Conservation (phyloP, 2,329 filamentous ascomycete species). For the Cercospora sesami region DNA sequence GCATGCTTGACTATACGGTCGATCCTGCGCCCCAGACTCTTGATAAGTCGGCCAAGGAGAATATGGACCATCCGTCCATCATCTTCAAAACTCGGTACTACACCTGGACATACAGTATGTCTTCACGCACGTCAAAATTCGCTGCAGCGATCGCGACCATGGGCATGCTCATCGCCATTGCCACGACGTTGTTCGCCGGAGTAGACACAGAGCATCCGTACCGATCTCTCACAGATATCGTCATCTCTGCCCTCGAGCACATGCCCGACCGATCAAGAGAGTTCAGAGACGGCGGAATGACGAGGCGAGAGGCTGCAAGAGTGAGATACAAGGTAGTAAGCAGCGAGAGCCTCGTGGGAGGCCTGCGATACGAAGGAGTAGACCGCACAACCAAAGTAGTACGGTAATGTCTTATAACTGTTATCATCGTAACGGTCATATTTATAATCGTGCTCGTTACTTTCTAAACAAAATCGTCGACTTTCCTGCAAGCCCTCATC, state of each 20-base stretch:
- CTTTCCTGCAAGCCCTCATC: not conserved
- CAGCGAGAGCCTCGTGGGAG: not conserved
- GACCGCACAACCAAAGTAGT: not conserved
- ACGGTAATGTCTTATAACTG: not conserved
- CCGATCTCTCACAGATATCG: not conserved
- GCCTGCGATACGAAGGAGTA: not conserved
- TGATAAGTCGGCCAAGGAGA: not conserved
- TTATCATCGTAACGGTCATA: not conserved
- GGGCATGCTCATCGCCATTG: not conserved
- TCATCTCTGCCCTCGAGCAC: not conserved
- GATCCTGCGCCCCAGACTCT: not conserved
- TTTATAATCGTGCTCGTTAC: conserved; percentile 4
- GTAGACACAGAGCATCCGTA: not conserved
- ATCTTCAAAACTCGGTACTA: not conserved
- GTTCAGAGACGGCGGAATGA: not conserved
- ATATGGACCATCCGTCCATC: not conserved
- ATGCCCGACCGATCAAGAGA: not conserved
- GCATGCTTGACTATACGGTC: not conserved
- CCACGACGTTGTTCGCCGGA: not conserved
- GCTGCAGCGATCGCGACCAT: conserved; percentile 4
- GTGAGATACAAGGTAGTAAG: not conserved
- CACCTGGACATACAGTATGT: conserved; percentile 18
- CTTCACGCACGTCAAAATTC: conserved; percentile 11
- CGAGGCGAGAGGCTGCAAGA: not conserved
- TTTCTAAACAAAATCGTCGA: conserved; percentile 1